Evolutionary conservation across 2,329 filamentous ascomycete genomes (phyloP), one percentile per base, ranked within the genome.

Genomic region (Sphaerulina musiva): DNA sequence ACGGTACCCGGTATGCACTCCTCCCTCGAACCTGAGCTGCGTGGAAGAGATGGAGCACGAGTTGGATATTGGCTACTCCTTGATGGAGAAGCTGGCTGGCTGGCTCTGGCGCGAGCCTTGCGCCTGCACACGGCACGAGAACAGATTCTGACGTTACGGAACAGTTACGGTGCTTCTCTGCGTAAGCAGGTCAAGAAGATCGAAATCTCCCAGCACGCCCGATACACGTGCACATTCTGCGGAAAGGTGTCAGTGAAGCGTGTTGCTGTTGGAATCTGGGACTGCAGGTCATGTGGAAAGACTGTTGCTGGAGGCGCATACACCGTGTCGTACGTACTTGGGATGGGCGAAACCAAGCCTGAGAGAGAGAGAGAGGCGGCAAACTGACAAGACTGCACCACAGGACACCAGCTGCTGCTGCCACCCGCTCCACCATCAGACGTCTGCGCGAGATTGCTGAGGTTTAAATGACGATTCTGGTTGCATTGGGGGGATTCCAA

Each of bases 111-210:
- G 38, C 11, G 29, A 51, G 48, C 20, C 42, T 42, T 39, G 20
- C 34, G 26, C 40, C n/a, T 46, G 29, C 23, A 46, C 23, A 46
- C 43, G 43, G 23, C n/a, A 32, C 11, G 41, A 40, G 44, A 31
- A 48, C 32, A 46, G 39, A 20, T 48, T 55, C 60, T 62, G 56
- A 62, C 56, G 31, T 8, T 45, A 32, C 3, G 12, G 20, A 43
- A 46, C 68, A 92, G 89, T 84, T 95, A 95, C 79, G 93, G 92
- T 91, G 92, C 93, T 75, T 97, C 93, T 72, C 89, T 97, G 79
- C 89, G 92, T 80, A 97, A 97, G 85, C 91, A 89, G 91, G 86
- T 93, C 74, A 97, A 97, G 89, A 96, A 96, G 88, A 95, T 96
- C 87, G 93, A 97, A 86, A 88, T 97, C 77, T 88, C 89, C 72